These are phyloP conservation scores for Vishniacozyma victoriae DNA, from an alignment of 768 basidiomycete genomes.

Conservation along the genomic window DNA sequence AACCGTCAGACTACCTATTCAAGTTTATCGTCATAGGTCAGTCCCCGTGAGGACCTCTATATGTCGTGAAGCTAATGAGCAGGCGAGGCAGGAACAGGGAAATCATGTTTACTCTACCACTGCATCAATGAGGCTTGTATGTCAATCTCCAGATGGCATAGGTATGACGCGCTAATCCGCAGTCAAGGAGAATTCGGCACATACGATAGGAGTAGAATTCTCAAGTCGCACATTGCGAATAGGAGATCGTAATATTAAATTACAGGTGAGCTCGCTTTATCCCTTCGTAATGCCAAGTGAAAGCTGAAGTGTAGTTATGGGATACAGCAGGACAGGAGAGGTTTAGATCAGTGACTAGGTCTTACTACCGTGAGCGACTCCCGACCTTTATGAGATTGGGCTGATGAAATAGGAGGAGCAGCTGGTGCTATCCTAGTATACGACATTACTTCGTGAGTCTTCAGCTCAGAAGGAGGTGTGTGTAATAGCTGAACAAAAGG, in stretches of 20 bases:
- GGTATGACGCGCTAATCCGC: constrained; percentile 4
- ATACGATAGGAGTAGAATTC: constrained; percentile 98
- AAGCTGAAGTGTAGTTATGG: constrained; percentile 63
- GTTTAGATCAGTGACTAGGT: constrained; percentile 77
- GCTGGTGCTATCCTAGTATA: constrained; percentile 48
- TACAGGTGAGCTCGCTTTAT: constrained; percentile 61
- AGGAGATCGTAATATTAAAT: constrained; percentile 88
- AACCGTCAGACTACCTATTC: constrained; percentile 80
- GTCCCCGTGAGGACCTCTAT: constrained; percentile 19
- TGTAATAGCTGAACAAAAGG: constrained; percentile 49
- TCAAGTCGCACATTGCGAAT: constrained; percentile 87
- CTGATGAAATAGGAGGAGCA: constrained; percentile 57
- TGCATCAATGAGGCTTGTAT: constrained; percentile 92
- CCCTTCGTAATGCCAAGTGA: neutral
- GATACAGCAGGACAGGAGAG: constrained; percentile 96
- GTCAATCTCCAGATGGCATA: constrained; percentile 46
- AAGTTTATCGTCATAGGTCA: constrained; percentile 95
- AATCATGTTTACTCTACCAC: constrained; percentile 92
- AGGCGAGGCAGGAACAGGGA: constrained; percentile 97
- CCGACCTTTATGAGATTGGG: neutral
- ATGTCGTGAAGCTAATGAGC: neutral
- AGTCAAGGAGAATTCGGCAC: constrained; percentile 96
- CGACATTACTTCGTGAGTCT: constrained; percentile 48
- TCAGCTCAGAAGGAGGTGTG: neutral
- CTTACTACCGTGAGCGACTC: constrained; percentile 62